Conservation (phyloP, 1,284 basidiomycete species). For the Ustilago loliicola region DNA sequence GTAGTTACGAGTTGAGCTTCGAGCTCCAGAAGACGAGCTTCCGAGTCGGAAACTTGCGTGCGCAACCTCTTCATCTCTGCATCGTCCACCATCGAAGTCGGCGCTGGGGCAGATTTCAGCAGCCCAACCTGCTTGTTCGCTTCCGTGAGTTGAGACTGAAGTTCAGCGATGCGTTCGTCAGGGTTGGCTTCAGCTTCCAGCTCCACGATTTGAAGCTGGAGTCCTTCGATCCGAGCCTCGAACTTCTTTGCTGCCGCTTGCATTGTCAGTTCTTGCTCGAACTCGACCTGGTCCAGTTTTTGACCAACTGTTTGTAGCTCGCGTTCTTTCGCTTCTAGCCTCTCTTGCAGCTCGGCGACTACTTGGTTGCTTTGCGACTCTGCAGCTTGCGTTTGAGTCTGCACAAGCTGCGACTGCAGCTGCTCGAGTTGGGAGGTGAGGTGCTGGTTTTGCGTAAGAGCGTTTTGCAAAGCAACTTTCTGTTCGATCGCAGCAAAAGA, state of each 20-base stretch:
- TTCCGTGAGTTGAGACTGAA: constrained; percentile 8
- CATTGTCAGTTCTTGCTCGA: constrained; percentile 32
- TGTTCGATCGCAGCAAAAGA: constrained; percentile 24
- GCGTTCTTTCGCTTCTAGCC: constrained; percentile 1
- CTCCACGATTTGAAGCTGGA: constrained; percentile 14
- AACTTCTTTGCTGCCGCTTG: constrained; percentile 29
- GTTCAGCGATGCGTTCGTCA: background rate
- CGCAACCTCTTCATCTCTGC: background rate
- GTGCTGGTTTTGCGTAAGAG: background rate
- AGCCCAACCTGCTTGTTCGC: background rate
- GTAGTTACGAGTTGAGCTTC: constrained; percentile 1
- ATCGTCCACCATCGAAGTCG: background rate
- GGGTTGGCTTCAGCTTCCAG: background rate
- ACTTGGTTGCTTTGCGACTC: background rate
- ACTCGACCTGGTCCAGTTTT: constrained; percentile 25
- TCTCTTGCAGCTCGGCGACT: background rate
- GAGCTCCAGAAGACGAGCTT: background rate
- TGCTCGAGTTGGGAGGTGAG: background rate
- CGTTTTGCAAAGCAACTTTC: constrained; percentile 7
- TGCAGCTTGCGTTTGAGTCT: background rate
- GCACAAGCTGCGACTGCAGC: background rate
- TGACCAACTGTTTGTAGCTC: constrained; percentile 9
- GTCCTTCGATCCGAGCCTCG: constrained; percentile 19
- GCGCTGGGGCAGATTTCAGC: background rate
- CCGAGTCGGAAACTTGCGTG: background rate